A percentile compares a stretch with the other conserved stretches of the same genome.
Conservation (phyloP, 1,284 basidiomycete species). For the Sanghuangporus sanghuang region DNA sequence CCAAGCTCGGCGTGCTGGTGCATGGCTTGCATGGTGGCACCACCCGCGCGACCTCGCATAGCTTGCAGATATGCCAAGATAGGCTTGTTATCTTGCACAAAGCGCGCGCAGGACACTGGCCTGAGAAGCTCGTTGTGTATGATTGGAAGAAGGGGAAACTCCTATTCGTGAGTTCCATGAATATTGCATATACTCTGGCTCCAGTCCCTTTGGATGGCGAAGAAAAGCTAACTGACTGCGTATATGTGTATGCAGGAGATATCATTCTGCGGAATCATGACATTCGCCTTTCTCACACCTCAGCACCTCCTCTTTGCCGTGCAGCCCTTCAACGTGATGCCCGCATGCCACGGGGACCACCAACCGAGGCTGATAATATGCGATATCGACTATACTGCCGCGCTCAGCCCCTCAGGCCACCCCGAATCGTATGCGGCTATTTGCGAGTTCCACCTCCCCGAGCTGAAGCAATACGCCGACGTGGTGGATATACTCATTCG, state of each 20-base stretch:
- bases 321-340: slow-evolving; percentile 6
- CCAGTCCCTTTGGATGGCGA: not conserved
- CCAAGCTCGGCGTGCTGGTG: slow-evolving; percentile 1
- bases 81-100: slow-evolving; percentile 42
- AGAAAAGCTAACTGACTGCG: not conserved
- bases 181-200: not conserved
- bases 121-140: slow-evolving; percentile 48
- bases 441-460: slow-evolving; percentile 40
- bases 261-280: slow-evolving; percentile 4
- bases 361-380: slow-evolving; percentile 14
- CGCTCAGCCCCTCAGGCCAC: slow-evolving; percentile 20
- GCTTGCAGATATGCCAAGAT: slow-evolving; percentile 45
- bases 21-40: slow-evolving; percentile 20
- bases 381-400: slow-evolving; percentile 10
- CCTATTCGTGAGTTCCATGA: slow-evolving; percentile 37
- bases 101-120: slow-evolving; percentile 24
- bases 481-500: slow-evolving; percentile 38
- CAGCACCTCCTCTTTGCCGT: slow-evolving; percentile 16
- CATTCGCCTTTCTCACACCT: slow-evolving; percentile 9
- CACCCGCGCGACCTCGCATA: slow-evolving; percentile 30
- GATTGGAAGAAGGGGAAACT: slow-evolving; percentile 51
- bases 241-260: slow-evolving; percentile 10
- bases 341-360: slow-evolving; percentile 2
- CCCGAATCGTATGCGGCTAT: slow-evolving; percentile 23
- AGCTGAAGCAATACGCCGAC: slow-evolving; percentile 25